These are phyloP conservation scores for Malassezia caprae DNA, from an alignment of 1,284 basidiomycete species.

Conservation along the genomic window DNA sequence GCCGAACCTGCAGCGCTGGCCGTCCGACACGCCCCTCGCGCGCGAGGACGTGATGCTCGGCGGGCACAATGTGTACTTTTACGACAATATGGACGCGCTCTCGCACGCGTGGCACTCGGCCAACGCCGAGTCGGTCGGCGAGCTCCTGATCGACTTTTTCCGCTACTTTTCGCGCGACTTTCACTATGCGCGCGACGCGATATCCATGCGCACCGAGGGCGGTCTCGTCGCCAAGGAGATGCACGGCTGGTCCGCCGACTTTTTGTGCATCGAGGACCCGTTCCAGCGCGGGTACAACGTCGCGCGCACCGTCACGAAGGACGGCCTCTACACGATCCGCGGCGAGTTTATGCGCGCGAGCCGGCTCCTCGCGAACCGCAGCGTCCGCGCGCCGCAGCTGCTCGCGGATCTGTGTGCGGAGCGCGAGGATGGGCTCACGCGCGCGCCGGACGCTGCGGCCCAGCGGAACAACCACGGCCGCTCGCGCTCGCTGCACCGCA, in stretches of 20 bases:
- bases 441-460: slow-evolving; percentile 35
- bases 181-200: slow-evolving; percentile 77
- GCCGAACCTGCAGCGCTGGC: slow-evolving; percentile 49
- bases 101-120: slow-evolving; percentile 85
- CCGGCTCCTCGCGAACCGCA: slow-evolving; percentile 51
- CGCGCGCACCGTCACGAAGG: slow-evolving; percentile 86
- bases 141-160: slow-evolving; percentile 96
- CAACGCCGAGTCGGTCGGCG: slow-evolving; percentile 83
- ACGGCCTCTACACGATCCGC: slow-evolving; percentile 90
- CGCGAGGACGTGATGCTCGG: slow-evolving; percentile 66
- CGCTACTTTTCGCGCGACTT: slow-evolving; percentile 91
- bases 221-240: slow-evolving; percentile 78
- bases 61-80: slow-evolving; percentile 61
- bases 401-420: slow-evolving; percentile 45
- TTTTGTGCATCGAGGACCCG: slow-evolving; percentile 62
- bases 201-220: slow-evolving; percentile 66
- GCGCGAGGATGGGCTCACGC: slow-evolving; percentile 40
- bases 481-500: slow-evolving; percentile 3
- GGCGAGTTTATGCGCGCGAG: slow-evolving; percentile 97
- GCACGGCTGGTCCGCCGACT: slow-evolving; percentile 84
- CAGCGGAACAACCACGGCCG: background rate
- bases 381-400: slow-evolving; percentile 28
- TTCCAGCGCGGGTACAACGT: slow-evolving; percentile 94
- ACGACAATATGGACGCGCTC: slow-evolving; percentile 87
- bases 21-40: slow-evolving; percentile 26